These are phyloP conservation scores for Starmerella vaccinii DNA, from an alignment of 805 yeast species.

Conservation along the genomic window DNA sequence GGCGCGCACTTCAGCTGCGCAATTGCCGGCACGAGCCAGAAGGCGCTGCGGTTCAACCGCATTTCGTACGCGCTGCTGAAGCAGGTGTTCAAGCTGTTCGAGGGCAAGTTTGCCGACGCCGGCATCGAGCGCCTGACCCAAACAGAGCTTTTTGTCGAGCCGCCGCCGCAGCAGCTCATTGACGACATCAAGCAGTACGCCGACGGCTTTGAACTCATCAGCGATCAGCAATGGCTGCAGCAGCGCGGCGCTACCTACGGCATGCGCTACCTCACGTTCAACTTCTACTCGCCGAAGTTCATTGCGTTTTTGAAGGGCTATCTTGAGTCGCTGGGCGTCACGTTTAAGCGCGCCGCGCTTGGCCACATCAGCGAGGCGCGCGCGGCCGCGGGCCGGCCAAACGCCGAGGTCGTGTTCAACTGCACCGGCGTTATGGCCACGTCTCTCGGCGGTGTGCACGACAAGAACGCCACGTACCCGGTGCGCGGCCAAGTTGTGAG, in stretches of 20 bases:
- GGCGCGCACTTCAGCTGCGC: conserved; percentile 49
- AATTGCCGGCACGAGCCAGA: conserved; percentile 49
- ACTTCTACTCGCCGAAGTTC: conserved; percentile 62
- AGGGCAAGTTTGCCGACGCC: conserved; percentile 34
- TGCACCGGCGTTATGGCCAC: conserved; percentile 65
- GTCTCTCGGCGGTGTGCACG: conserved; percentile 54
- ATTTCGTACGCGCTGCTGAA: conserved; percentile 44
- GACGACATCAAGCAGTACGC: conserved; percentile 41
- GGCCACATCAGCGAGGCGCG: conserved; percentile 48
- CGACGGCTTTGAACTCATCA: conserved; percentile 37
- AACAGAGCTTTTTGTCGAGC: conserved; percentile 49
- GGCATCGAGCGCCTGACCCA: conserved; percentile 50
- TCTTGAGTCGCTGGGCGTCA: conserved; percentile 42
- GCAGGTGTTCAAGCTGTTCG: conserved; percentile 38
- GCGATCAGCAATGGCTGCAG: conserved; percentile 36
- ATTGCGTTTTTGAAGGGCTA: conserved; percentile 39
- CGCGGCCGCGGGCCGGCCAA: conserved; percentile 13
- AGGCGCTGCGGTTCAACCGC: conserved; percentile 44
- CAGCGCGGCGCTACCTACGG: conserved; percentile 45
- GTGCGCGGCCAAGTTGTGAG: conserved; percentile 75
- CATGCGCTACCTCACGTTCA: conserved; percentile 48
- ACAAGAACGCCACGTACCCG: conserved; percentile 47
- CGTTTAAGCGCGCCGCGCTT: conserved; percentile 39
- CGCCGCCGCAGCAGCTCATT: conserved; percentile 41
- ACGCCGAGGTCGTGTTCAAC: conserved; percentile 10